Base-by-base conservation (phyloP, 2,329 filamentous ascomycete genomes). In the Aspergillus candidus region DNA sequence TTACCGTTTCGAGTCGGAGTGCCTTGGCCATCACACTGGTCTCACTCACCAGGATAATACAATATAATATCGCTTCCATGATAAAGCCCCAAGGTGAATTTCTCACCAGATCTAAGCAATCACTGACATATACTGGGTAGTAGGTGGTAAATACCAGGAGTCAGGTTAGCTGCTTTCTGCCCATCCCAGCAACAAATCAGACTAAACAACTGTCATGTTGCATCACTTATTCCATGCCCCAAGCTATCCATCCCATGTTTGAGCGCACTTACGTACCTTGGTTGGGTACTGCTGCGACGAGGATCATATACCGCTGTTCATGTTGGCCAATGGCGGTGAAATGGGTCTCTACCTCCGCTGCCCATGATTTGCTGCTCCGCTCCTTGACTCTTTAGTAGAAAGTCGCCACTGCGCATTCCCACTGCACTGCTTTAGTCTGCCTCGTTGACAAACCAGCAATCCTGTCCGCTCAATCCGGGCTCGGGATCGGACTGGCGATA, bases 361-460 rank as follows among this genome's bases (percentile, higher is more conserved):
- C 27, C 18, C 35, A 37, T 51, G 44, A 49, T 51, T 52, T 50
- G 50, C 41, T 47, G 43, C 40, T 32, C 38, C 32, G 14, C 8
- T 13, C 7, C 14, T 38, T 13, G 17, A 38, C 11, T 13, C 30
- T 29, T 27, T 27, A 22, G 30, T 29, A 33, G 33, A n/a, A 41
- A 15, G 44, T 43, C 38, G 44, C 42, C 22, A 37, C 49, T 50
- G 13, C 45, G 32, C 32, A 41, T 50, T 47, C 48, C 50, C 49
- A 51, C 49, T 45, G 22, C 22, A 51, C 49, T 45, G 22, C 22
- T 27, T 27, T 27, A 27, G 22, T 27, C 22, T 7, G 22, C 6
- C 40, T 34, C 42, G 11, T 15, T 32, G 42, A 39, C 10, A n/a
- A 39, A 39, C 7, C 30, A 14, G 17, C 32, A 33, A 12, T 38